Evolutionary conservation across 2,329 filamentous ascomycete genomes (phyloP), one percentile per base, ranked within the genome.

Genomic region (Acrocalymma vagum): DNA sequence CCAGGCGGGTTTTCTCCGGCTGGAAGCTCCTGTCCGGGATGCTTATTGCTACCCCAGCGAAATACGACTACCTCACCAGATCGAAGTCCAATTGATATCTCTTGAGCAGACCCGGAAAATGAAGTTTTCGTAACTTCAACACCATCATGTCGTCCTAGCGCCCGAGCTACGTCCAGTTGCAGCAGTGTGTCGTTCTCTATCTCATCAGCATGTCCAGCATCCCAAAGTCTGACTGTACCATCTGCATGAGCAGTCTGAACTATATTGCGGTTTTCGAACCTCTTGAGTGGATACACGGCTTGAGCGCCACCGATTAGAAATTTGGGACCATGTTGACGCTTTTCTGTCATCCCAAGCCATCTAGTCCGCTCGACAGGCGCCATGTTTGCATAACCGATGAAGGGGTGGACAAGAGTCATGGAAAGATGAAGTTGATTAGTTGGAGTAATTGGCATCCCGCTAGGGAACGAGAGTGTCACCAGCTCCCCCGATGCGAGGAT

Each of bases 341-440:
- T 87, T 69, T 97, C 94, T n/a, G 84, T 82, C 84, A 97, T 87
- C 4, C 90, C 89, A 10, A 97, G 80, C 94, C 94, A 99, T 50
- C 86, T 81, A 6, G 84, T 84, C 18, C 94, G 83, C 31, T 90
- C 86, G 9, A 97, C 77, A 9, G 83, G 81, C 8, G 89, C 81
- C n/a, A 95, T 77, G 11, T 82, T 80, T 35, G 88, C 77, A 34
- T 85, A 84, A 38, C 83, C 87, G 42, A 94, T 83, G 63, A 95
- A 97, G 0, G 94, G 94, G 62, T 96, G 91, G 6, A 96, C 87
- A 49, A 96, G 88, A 1, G 88, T 88, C 29, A 96, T 73, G 3
- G 88, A 96, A 0, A 92, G 82, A 60, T 95, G 93, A 5, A 99
- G 79, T 70, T 96, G 90, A 60, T 96, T 96, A 4, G 92, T 96